Percentiles rank a stretch among this genome's conserved stretches.
Conservation (phyloP, 129 eudicot species). For the Sambucus nigra region DNA sequence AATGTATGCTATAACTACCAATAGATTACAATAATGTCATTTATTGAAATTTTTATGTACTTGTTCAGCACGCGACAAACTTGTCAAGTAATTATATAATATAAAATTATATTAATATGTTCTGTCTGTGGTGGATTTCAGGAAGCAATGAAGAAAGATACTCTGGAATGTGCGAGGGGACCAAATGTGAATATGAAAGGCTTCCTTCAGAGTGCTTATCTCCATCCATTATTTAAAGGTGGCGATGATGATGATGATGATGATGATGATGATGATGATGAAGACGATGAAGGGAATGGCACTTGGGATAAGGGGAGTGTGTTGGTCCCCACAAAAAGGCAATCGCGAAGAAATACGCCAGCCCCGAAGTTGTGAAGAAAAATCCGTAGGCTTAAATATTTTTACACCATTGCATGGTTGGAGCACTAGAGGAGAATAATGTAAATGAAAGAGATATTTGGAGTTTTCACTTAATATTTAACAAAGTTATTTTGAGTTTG, state of each 20-base stretch:
- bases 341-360: slow-evolving; percentile 69
- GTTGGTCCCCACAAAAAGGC: slow-evolving; percentile 70
- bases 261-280: slow-evolving; percentile 29
- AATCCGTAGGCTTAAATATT: slow-evolving; percentile 19
- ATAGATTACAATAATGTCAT: too few species aligned
- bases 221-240: slow-evolving; percentile 71
- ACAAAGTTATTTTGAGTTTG: too few species aligned
- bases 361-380: slow-evolving; percentile 34
- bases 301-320: slow-evolving; percentile 37
- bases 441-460: too few species aligned
- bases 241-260: slow-evolving; percentile 23
- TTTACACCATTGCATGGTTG: not conserved
- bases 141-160: slow-evolving; percentile 99
- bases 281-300: slow-evolving; percentile 12
- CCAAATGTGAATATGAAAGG: slow-evolving; percentile 72
- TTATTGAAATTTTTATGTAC: too few species aligned
- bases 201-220: slow-evolving; percentile 65
- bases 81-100: not conserved
- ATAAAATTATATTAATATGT: not conserved
- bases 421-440: too few species aligned
- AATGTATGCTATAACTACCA: too few species aligned
- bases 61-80: not conserved
- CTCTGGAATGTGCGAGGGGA: slow-evolving; percentile 88
- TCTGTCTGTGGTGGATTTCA: slow-evolving; percentile 12
- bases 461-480: too few species aligned